Base-by-base conservation (phyloP, 257 asterid species). In the Fraxinus americana region DNA sequence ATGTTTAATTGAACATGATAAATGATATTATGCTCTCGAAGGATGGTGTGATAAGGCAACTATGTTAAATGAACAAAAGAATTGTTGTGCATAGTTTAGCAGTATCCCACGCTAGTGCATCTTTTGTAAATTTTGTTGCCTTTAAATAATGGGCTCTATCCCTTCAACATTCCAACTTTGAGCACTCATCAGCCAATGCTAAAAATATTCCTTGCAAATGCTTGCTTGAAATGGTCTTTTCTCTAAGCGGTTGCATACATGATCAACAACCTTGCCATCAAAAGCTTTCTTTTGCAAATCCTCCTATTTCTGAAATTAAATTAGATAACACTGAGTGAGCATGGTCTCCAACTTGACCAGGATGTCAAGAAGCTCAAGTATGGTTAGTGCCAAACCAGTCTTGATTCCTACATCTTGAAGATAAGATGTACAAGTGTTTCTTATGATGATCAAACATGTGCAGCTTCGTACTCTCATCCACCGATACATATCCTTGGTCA, bases 301-400 rank as follows among this genome's bases (percentile, higher is more conserved):
- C 90, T 92, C 97, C 80, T 91, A 29, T 89, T 75, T 34, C 36
- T 34, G 36, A 34, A 34, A 34, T 34, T 34, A 34, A 34, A 34
- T 3, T 34, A 34, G 36, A 34, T 3, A 34, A 34, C 36, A 34
- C 2, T 34, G 36, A 34, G 36, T 3, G 36, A 34, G 36, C 36
- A 34, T 34, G 36, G 48, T 91, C 99, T 83, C 99, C 97, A 80
- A 95, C 97, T 88, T 90, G 98, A 83, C 96, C 97, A 78, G 91
- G 87, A 79, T 92, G 81, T 93, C 94, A 35, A 95, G 88, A 80
- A 95, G 98, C 80, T 92, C 97, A 68, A 88, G 86, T 71, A 95
- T 83, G 80, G 90, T 83, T 17, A 78, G 19, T 23, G 93, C 87
- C 89, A 34, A 34, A 34, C 36, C 4, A 34, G 36, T 34, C 36